Base-by-base conservation (phyloP, 495 filamentous ascomycete species). In the Darksidea phi region DNA sequence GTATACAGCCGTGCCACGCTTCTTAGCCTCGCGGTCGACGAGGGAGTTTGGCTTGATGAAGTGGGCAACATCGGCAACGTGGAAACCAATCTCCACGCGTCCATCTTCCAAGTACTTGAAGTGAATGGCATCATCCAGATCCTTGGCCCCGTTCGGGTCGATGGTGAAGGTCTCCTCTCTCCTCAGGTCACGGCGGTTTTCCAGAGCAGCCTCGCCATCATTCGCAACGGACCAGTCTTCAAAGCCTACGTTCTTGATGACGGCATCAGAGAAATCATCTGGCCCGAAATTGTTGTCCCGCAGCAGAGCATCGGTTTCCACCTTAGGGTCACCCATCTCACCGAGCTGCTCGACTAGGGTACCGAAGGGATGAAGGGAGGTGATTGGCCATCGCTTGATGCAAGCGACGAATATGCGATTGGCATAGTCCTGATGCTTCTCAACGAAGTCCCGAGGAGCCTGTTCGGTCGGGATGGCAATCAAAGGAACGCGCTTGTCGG, bases 371-470 rank as follows among this genome's bases (percentile, higher is more conserved):
- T 98, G 94, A 34, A 98, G 84, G 10, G 95, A 97, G n/a, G 94
- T 98, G 72, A 98, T 98, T 25, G 94, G 94, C 94, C 94, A 98
- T 63, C 94, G 84, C 79, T 98, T 98, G 76, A 98, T 98, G 76
- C 93, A 97, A 23, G 94, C 94, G 61, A 98, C 95, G 58, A 97
- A 97, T 66, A 97, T 98, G 64, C 91, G 87, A 73, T 95, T 96
- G 47, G 91, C 88, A 72, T 97, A 98, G 6, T 95, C 89, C 72
- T 97, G 91, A 72, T 98, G 94, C 73, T 93, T 95, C 80, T 98
- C 94, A 42, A 98, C 94, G 65, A 98, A 98, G 77, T 97, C 94
- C 17, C 91, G 87, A 2, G 94, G 94, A 10, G 94, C 94, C 73
- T 98, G 94, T 74, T 98, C 94, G 6, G 94, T 98, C 10, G 94